These are phyloP conservation scores for Senna siamea DNA, from an alignment of 306 rosid genomes.

Conservation along the genomic window DNA sequence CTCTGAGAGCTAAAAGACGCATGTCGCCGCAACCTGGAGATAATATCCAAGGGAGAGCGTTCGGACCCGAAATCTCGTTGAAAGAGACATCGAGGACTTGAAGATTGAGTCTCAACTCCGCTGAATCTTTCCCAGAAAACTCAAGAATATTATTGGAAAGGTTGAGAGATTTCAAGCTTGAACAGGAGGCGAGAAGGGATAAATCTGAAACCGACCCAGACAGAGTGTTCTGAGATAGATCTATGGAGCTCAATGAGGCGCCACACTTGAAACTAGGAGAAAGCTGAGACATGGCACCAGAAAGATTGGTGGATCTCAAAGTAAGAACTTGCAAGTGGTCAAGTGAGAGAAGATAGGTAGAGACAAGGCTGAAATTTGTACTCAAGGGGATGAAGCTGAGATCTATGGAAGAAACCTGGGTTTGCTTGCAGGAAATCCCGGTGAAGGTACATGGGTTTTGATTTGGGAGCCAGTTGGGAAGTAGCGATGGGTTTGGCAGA, in stretches of 20 bases:
- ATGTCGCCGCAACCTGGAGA: slow-evolving; percentile 47
- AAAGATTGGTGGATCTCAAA: slow-evolving; percentile 54
- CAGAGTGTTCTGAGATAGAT: slow-evolving; percentile 71
- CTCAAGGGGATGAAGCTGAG: slow-evolving; percentile 48
- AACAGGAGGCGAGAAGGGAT: slow-evolving; percentile 52
- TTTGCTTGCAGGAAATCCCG: slow-evolving; percentile 64
- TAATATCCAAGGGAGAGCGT: slow-evolving; percentile 59
- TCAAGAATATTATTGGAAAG: slow-evolving; percentile 62
- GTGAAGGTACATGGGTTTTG: slow-evolving; percentile 62
- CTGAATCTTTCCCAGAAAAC: slow-evolving; percentile 30
- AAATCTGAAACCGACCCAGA: slow-evolving; percentile 56
- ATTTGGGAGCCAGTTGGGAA: slow-evolving; percentile 65
- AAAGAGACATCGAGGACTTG: slow-evolving; percentile 64
- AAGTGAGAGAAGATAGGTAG: slow-evolving; percentile 53
- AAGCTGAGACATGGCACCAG: slow-evolving; percentile 55
- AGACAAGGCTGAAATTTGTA: slow-evolving; percentile 60
- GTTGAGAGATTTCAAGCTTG: slow-evolving; percentile 61
- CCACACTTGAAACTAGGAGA: slow-evolving; percentile 49
- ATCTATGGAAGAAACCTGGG: slow-evolving; percentile 65
- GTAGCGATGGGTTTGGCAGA: slow-evolving; percentile 55
- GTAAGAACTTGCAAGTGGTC: slow-evolving; percentile 60
- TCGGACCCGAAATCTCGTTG: slow-evolving; percentile 63
- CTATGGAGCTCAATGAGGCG: slow-evolving; percentile 57
- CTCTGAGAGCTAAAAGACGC: slow-evolving; percentile 49
- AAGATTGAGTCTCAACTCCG: slow-evolving; percentile 44